Evolutionary conservation across 2,329 filamentous ascomycete genomes (phyloP).

Genomic region (Xenoacremonium recifei): DNA sequence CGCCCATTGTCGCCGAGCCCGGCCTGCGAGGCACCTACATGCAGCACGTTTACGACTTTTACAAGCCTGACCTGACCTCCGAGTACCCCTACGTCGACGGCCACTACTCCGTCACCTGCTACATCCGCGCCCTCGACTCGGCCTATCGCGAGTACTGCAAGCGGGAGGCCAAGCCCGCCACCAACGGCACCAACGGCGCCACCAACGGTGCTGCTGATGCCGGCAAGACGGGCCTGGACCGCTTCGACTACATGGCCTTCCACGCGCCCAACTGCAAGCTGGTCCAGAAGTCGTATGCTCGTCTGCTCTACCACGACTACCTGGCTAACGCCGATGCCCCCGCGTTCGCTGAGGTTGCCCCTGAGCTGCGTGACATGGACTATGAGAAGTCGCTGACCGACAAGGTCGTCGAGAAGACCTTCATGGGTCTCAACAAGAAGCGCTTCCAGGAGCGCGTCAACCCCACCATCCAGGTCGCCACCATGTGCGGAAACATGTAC

Average conservation of each 20-base stretch:
- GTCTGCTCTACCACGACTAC: slow-evolving; percentile 85
- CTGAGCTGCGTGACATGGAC: slow-evolving; percentile 74
- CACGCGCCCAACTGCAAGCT: slow-evolving; percentile 86
- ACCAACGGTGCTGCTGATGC: slow-evolving; percentile 45
- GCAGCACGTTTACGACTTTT: slow-evolving; percentile 85
- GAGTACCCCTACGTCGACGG: slow-evolving; percentile 86
- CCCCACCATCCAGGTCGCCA: slow-evolving; percentile 72
- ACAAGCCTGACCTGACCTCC: slow-evolving; percentile 85
- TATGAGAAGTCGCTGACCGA: slow-evolving; percentile 78
- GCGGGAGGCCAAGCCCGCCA: slow-evolving; percentile 62
- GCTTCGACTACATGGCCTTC: slow-evolving; percentile 82
- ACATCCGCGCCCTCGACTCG: slow-evolving; percentile 75
- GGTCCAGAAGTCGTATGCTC: slow-evolving; percentile 80
- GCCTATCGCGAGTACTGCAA: slow-evolving; percentile 80
- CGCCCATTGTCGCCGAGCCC: slow-evolving; percentile 73
- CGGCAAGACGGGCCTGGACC: slow-evolving; percentile 66
- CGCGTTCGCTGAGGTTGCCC: slow-evolving; percentile 71
- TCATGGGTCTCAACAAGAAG: slow-evolving; percentile 83
- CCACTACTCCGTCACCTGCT: slow-evolving; percentile 80
- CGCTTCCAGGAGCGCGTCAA: slow-evolving; percentile 75
- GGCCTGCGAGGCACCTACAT: slow-evolving; percentile 79
- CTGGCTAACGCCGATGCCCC: slow-evolving; percentile 65
- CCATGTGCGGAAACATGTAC: slow-evolving; percentile 71
- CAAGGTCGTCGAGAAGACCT: slow-evolving; percentile 83
- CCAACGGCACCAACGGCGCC: slow-evolving; percentile 52